Base-by-base conservation (phyloP, 345 rosid genomes). In the Eutrema yunnanense region DNA sequence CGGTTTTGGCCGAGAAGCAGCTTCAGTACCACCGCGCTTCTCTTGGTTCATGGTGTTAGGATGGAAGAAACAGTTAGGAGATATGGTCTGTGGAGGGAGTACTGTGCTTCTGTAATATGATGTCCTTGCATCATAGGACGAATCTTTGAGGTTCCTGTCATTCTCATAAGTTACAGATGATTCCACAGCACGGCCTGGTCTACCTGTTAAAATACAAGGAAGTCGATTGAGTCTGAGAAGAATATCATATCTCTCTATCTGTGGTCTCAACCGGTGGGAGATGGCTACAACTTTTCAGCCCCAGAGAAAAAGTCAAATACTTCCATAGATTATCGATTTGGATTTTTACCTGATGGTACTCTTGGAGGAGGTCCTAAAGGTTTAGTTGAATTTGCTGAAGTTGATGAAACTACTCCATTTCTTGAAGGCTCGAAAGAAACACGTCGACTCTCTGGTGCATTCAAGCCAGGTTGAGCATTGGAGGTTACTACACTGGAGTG, bases 101-200 rank as follows among this genome's bases (percentile, higher is more conserved):
- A 76, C 77, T 0, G 82, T 82, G 53, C 81, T 88, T 79, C 88
- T 76, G 81, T 81, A 79, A 55, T 73, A 53, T 6, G 75, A 48
- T 16, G 79, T 62, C 82, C 86, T 82, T 8, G 84, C 50, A 62
- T 84, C 89, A 26, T 71, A 80, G 34, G 58, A 61, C 13, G 79
- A 36, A 36, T 87, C 92, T 76, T 82, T 86, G 19, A 62, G 60
- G 74, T 65, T 84, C 81, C 89, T 78, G 65, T 76, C 72, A 56
- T 73, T 82, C 71, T 95, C 97, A 50, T 73, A 81, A 22, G 86
- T 85, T 71, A 81, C 36, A 33, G 80, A 83, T 33, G 96, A 82
- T 79, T 89, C 99, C 2, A 95, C 86, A 2, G 83, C 87, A 75
- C 94, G 85, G 74, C 97, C 94, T 27, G 98, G 90, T 80, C 86